Evolutionary conservation across 164 flowering plant species (phyloP).

Genomic region (Buxus sempervirens): DNA sequence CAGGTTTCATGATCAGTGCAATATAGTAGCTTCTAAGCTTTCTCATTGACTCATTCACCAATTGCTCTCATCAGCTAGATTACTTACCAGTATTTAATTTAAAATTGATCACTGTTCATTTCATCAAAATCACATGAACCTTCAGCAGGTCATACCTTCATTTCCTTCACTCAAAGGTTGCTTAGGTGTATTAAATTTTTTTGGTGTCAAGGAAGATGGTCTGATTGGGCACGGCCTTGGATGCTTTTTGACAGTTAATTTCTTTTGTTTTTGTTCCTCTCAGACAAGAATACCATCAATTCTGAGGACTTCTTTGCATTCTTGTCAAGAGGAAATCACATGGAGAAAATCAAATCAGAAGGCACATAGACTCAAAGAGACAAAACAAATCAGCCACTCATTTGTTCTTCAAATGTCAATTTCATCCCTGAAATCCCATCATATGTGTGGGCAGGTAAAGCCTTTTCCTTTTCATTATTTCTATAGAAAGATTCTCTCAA

Average conservation of each 20-base stretch:
- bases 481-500: too few species aligned
- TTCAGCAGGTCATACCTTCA: constrained; percentile 7
- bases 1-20: constrained; percentile 26
- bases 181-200: constrained; percentile 33
- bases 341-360: too few species aligned
- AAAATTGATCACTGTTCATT: constrained; percentile 1
- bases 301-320: too few species aligned
- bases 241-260: constrained; percentile 1
- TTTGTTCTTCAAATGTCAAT: too few species aligned
- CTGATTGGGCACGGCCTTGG: constrained; percentile 25
- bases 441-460: too few species aligned
- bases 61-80: constrained; percentile 14
- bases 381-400: too few species aligned
- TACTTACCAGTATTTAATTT: constrained; percentile 12
- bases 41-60: not conserved
- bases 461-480: too few species aligned
- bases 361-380: too few species aligned
- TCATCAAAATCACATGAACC: constrained; percentile 9
- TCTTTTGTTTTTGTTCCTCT: not conserved
- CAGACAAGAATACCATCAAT: too few species aligned
- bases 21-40: constrained; percentile 24
- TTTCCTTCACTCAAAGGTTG: constrained; percentile 36
- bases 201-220: constrained; percentile 40
- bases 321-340: too few species aligned
- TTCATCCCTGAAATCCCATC: too few species aligned